Base-by-base conservation (phyloP, 1,284 basidiomycete genomes). In the Prillingera fragicola region DNA sequence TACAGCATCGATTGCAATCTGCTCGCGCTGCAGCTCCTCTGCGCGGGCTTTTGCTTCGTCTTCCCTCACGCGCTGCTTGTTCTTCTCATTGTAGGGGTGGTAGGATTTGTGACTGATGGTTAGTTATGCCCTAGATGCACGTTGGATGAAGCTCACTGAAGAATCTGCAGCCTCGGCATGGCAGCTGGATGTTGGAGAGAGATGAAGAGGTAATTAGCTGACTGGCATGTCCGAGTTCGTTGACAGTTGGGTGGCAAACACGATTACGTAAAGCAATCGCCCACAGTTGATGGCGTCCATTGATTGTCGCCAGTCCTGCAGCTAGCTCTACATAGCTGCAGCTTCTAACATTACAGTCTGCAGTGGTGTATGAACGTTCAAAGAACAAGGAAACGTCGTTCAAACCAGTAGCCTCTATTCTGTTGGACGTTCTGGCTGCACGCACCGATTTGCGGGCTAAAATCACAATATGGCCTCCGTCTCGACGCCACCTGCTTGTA, bases 51-150 rank as follows among this genome's bases (percentile, higher is more conserved):
- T 57, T 10, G 63, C 67, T 54, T 73, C 71, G 48, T 73, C 71
- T 39, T 72, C 65, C 15, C 70, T 55, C 13, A 73, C 71, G 28
- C 65, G 57, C 48, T 68, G 64, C 55, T 73, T 73, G 59, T 73
- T 73, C 56, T 63, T 67, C 53, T 72, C 70, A 13, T 66, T 57
- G 43, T 73, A 73, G 0, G 70, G 70, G 36, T 73, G 71, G 44
- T 73, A 73, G 6, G 70, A 72, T 45, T 73, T 73, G 52, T 73
- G 71, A 23, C 67, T 72, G 45, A 13, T 31, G 0, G 24, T 44
- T 18, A 49, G 40, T 21, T 21, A 8, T 1, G 31, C 1, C 35
- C 9, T 9, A n/a, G 9, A 24, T 17, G 10, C 25, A 8, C 8
- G 18, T 10, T 19, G 19, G 26, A 21, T 23, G 9, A 5, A 17